Evolutionary conservation across 148 eudicot genomes (phyloP).

Genomic region (Silene uniflora): DNA sequence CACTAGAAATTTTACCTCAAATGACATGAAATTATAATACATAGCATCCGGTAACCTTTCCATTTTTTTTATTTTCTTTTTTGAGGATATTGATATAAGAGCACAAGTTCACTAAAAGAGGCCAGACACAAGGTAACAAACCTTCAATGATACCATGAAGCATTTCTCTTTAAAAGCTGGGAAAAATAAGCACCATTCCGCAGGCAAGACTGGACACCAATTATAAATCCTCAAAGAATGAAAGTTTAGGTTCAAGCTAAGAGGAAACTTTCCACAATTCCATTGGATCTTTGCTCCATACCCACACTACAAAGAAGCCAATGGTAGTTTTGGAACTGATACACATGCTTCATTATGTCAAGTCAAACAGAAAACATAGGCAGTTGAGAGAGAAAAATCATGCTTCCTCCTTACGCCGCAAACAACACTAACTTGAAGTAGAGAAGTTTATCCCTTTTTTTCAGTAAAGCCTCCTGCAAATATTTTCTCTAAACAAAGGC

Average conservation of each 20-base stretch:
- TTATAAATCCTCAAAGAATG: neutral
- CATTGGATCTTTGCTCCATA: neutral
- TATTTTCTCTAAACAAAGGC: neutral
- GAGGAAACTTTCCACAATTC: neutral
- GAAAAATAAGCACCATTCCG: neutral
- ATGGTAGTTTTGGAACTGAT: neutral
- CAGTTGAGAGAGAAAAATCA: neutral
- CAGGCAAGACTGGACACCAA: neutral
- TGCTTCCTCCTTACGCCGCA: neutral
- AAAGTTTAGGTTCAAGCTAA: neutral
- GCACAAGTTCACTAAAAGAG: neutral
- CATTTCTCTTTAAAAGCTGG: neutral
- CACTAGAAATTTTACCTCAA: neutral
- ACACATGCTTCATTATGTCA: neutral
- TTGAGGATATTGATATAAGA: neutral
- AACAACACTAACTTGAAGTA: neutral
- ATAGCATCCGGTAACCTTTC: neutral
- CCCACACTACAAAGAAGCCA: neutral
- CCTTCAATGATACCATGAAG: neutral
- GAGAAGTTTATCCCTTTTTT: neutral
- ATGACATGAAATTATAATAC: neutral
- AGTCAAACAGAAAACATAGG: neutral
- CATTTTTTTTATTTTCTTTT: too few relatives aligned
- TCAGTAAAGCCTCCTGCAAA: neutral
- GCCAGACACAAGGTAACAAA: neutral